Evolutionary conservation across 1,139 yeast species (phyloP), one percentile per base, ranked within the genome.

Genomic region (Candida tropicalis): DNA sequence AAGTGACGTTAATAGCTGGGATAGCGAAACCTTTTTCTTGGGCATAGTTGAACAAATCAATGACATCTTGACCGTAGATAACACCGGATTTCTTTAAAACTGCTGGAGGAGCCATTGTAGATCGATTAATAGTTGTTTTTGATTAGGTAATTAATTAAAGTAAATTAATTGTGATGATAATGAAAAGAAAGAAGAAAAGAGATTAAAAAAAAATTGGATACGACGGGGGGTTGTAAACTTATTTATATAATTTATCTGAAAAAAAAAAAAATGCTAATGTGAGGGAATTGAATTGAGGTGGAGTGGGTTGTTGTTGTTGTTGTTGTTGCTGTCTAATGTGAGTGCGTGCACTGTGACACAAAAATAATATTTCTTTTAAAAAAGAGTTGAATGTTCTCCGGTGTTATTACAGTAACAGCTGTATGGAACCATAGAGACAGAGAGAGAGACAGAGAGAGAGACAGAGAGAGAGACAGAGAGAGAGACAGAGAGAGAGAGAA

Each of bases 21-120:
- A 93, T 91, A 57, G 99, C 99, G 61, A 90, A 93, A 55, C 89
- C 87, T 71, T 93, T 79, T 63, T 82, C 82, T 75, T 88, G 97
- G 52, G 97, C 97, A 74, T 91, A 89, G 72, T 86, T 85, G 75
- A 91, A 93, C 66, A 93, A 82, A 59, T 82, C 82, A 65, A 86
- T 85, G 63, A 95, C 99, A 66, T 93, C 99, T 63, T 91, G 97
- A 66, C 99, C 99, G 76, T 87, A 95, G 73, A 93, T 89, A 74
- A 93, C 99, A 81, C 99, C 99, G 68, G 93, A 65, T 77, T 93
- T 90, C 65, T 81, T 75, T 65, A 91, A 81, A 69, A 90, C 89
- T 64, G 83, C 88, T 52, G 65, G 61, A 51, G 65, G 70, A 51
- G 75, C 65, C 79, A 73, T 71, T 43, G 42, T 40, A 13, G 27